A percentile compares a stretch with the other conserved stretches of the same genome.
phyloP scores from a whole-genome alignment of 345 rosid genomes.

The Odontarrhena argentea region DNA sequence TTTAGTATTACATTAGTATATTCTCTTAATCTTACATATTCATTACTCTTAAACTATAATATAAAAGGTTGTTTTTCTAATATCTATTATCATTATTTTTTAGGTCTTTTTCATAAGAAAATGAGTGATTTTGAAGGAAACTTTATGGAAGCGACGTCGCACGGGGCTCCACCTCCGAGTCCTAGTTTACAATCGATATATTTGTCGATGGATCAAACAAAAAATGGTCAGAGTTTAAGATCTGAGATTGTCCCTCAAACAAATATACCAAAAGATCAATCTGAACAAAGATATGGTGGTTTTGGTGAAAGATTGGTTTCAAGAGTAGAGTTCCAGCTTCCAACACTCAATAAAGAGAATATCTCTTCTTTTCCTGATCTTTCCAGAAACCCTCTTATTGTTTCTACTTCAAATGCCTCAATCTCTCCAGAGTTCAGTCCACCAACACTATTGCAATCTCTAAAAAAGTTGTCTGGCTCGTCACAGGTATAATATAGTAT shows the following conservation, averaged over 20 bases:
- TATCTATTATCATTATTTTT: neutral
- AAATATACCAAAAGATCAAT: neutral
- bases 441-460: conserved; percentile 24
- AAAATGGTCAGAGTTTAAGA: conserved; percentile 16
- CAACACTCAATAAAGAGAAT: conserved; percentile 2
- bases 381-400: too few relatives aligned
- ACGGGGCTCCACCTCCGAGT: conserved; percentile 10
- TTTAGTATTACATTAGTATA: too few relatives aligned
- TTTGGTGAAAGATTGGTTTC: conserved; percentile 22
- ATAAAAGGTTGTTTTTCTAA: too few relatives aligned
- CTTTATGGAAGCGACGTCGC: conserved; percentile 14
- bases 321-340: conserved; percentile 5
- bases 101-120: too few relatives aligned
- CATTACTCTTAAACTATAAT: neutral
- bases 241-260: conserved; percentile 16
- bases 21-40: too few relatives aligned
- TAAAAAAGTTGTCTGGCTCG: neutral
- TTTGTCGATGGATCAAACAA: neutral
- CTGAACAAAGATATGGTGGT: conserved; percentile 19
- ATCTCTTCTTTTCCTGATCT: neutral
- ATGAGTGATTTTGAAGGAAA: conserved; percentile 24
- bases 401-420: neutral
- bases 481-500: conserved; percentile 14
- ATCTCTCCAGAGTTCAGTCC: conserved; percentile 34
- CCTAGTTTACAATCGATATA: conserved; percentile 18